Conservation (phyloP, 106 monocot species). For the Dendrobium nobile region DNA sequence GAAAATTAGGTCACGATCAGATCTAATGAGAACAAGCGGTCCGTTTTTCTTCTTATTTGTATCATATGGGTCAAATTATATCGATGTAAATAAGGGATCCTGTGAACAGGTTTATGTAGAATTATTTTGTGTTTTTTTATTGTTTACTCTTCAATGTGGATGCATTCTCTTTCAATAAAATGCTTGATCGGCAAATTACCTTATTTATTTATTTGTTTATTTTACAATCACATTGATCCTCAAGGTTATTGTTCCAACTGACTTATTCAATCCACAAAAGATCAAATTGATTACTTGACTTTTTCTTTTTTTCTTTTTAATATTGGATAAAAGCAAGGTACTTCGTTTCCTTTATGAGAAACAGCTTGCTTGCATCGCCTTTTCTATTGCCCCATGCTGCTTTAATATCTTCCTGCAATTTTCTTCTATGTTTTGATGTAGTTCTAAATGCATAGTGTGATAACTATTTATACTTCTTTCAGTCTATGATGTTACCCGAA, state of each 20-base stretch:
- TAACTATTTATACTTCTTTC: constrained; percentile 7
- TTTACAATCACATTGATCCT: background rate
- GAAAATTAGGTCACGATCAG: background rate
- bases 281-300: background rate
- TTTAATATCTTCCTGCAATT: background rate
- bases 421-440: constrained; percentile 2
- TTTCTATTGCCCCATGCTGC: background rate
- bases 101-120: background rate
- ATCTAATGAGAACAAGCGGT: background rate
- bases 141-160: background rate
- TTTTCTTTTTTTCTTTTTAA: background rate
- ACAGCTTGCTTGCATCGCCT: background rate
- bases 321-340: background rate
- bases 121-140: background rate
- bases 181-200: background rate
- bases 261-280: background rate
- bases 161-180: background rate
- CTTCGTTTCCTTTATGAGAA: background rate
- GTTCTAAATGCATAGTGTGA: background rate
- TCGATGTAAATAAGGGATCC: background rate
- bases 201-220: background rate
- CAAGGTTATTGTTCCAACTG: background rate
- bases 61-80: background rate
- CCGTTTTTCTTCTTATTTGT: background rate
- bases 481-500: constrained; percentile 89